Conservation (phyloP, 208 protist genomes). For the Leishmania mexicana region DNA sequence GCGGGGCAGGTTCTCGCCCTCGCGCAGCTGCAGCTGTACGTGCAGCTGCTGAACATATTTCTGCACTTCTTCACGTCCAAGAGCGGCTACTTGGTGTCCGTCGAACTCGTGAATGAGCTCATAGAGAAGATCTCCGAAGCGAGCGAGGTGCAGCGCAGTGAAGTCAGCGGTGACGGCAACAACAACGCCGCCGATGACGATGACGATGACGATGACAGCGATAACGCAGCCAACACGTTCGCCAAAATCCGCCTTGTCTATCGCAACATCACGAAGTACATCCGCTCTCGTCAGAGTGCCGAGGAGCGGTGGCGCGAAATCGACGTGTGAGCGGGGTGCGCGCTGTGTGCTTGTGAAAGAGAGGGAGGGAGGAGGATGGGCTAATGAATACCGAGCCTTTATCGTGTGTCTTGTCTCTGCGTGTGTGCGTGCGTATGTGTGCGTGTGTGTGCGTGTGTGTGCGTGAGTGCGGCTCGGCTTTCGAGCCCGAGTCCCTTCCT, state of each 20-base stretch:
- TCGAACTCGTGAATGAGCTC: constrained; percentile 50
- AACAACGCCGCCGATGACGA: background rate
- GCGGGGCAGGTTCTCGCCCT: constrained; percentile 78
- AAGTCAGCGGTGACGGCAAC: background rate
- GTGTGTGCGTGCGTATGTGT: background rate
- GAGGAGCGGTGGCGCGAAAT: constrained; percentile 77
- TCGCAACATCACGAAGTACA: constrained; percentile 78
- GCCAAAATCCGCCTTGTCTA: constrained; percentile 45
- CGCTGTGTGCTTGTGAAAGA: background rate
- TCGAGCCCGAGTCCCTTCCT: background rate
- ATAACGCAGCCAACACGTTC: constrained; percentile 27
- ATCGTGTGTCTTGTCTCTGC: background rate
- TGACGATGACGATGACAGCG: background rate
- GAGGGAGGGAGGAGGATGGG: background rate
- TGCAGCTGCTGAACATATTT: constrained; percentile 95
- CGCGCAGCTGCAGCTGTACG: constrained; percentile 91
- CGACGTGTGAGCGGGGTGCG: constrained; percentile 40
- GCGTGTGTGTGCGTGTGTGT: constrained; percentile 3
- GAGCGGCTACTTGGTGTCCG: constrained; percentile 59
- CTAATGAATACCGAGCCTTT: background rate
- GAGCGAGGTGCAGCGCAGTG: constrained; percentile 37
- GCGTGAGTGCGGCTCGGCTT: background rate
- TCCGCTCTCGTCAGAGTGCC: constrained; percentile 56
- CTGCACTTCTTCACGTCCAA: constrained; percentile 93
- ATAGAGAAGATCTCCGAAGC: constrained; percentile 61